Percentiles rank a stretch among this genome's conserved stretches.
Conservation (phyloP, 331 rosid species). For the Cydonia oblonga region DNA sequence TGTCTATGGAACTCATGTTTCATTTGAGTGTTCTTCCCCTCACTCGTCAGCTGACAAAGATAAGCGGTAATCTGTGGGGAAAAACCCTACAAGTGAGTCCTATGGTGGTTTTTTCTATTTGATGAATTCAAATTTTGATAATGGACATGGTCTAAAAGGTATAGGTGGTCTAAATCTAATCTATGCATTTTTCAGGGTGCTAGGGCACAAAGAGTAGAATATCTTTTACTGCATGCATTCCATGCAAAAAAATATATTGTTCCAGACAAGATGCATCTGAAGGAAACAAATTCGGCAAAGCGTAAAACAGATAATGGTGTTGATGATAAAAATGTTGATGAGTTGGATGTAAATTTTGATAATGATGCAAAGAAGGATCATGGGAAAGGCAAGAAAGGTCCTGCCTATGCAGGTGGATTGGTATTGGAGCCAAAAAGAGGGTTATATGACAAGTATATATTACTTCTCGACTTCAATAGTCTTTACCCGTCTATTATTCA, state of each 20-base stretch:
- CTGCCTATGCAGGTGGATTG: constrained; percentile 88
- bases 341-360: constrained; percentile 39
- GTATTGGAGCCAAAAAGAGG: constrained; percentile 97
- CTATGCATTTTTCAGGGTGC: constrained; percentile 61
- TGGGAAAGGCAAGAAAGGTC: constrained; percentile 67
- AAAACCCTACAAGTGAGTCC: constrained; percentile 81
- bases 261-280: constrained; percentile 63
- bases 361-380: constrained; percentile 40
- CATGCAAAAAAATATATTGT: constrained; percentile 79
- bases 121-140: constrained; percentile 14
- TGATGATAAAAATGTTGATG: constrained; percentile 41
- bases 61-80: constrained; percentile 94
- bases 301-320: constrained; percentile 36
- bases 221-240: constrained; percentile 89
- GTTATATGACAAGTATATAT: constrained; percentile 81
- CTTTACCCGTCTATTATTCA: constrained; percentile 96
- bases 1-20: constrained; percentile 98
- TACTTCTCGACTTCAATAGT: constrained; percentile 93
- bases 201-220: constrained; percentile 96
- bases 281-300: constrained; percentile 50
- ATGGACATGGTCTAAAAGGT: neutral
- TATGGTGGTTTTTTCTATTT: neutral
- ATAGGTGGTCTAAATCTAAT: constrained; percentile 5
- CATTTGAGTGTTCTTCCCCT: constrained; percentile 93
- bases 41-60: constrained; percentile 90